phyloP scores from a whole-genome alignment of 495 filamentous ascomycete species.

The Filosporella fistucella region DNA sequence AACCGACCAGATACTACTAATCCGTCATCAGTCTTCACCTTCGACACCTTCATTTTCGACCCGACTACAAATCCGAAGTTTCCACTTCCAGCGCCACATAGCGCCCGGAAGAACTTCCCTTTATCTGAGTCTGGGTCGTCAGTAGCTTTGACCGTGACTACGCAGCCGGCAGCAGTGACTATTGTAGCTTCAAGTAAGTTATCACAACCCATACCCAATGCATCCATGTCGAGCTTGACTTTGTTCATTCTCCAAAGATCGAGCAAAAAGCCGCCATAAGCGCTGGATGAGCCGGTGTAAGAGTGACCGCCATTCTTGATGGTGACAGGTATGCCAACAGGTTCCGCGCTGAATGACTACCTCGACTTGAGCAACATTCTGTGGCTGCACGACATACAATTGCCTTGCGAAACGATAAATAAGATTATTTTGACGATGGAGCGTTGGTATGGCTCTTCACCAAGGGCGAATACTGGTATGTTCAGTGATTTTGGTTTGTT shows the following conservation, averaged over 20 bases:
- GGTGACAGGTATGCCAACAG: not conserved
- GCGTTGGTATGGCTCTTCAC: too few species aligned
- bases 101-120: not conserved
- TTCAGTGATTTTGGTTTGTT: too few species aligned
- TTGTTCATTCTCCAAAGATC: not conserved
- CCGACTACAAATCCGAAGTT: not conserved
- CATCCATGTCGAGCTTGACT: not conserved
- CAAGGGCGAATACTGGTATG: too few species aligned
- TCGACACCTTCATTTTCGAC: not conserved
- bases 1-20: not conserved
- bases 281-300: not conserved
- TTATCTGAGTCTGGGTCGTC: not conserved
- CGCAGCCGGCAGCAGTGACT: not conserved
- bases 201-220: not conserved
- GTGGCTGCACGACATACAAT: not conserved
- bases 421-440: too few species aligned
- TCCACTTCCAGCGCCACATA: not conserved
- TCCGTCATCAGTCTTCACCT: not conserved
- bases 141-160: not conserved
- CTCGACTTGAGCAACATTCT: not conserved
- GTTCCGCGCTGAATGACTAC: not conserved
- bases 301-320: not conserved
- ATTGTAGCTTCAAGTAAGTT: not conserved
- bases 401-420: not conserved
- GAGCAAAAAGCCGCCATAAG: not conserved